A percentile compares a stretch with the other conserved stretches of the same genome.
These are phyloP conservation scores for Isabelozyma pseudorhagii DNA, from an alignment of 805 yeast species.

Conservation along the genomic window DNA sequence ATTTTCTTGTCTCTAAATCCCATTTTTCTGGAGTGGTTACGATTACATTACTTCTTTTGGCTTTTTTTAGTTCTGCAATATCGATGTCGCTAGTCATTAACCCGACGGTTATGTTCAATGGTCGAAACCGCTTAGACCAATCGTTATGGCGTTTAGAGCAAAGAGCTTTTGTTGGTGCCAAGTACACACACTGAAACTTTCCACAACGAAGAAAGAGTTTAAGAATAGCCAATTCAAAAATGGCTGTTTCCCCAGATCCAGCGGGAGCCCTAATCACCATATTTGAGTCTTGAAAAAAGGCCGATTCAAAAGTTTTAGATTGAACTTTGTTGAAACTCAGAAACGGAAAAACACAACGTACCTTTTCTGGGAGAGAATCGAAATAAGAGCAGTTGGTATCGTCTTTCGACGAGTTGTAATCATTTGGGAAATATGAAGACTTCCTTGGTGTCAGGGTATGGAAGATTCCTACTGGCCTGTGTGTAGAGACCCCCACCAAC, in stretches of 20 bases:
- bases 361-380: slow-evolving; percentile 34
- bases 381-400: too few relatives aligned
- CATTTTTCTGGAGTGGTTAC: slow-evolving; percentile 64
- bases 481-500: too few relatives aligned
- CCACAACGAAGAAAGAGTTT: slow-evolving; percentile 5
- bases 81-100: slow-evolving; percentile 56
- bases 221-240: slow-evolving; percentile 52
- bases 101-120: slow-evolving; percentile 42
- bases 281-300: slow-evolving; percentile 35
- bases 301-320: slow-evolving; percentile 34
- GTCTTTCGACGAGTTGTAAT: background rate
- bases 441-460: background rate
- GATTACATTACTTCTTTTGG: slow-evolving; percentile 48
- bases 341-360: slow-evolving; percentile 31
- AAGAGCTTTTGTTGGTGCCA: slow-evolving; percentile 61
- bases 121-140: slow-evolving; percentile 43
- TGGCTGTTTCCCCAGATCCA: slow-evolving; percentile 58
- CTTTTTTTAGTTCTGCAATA: slow-evolving; percentile 40
- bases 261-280: slow-evolving; percentile 55
- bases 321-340: slow-evolving; percentile 49
- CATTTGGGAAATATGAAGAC: background rate
- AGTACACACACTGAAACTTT: slow-evolving; percentile 25
- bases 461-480: too few relatives aligned
- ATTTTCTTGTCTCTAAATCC: slow-evolving; percentile 53
- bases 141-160: slow-evolving; percentile 48